Evolutionary conservation across 2,329 filamentous ascomycete species (phyloP).

Genomic region (Fusarium transvaalense): DNA sequence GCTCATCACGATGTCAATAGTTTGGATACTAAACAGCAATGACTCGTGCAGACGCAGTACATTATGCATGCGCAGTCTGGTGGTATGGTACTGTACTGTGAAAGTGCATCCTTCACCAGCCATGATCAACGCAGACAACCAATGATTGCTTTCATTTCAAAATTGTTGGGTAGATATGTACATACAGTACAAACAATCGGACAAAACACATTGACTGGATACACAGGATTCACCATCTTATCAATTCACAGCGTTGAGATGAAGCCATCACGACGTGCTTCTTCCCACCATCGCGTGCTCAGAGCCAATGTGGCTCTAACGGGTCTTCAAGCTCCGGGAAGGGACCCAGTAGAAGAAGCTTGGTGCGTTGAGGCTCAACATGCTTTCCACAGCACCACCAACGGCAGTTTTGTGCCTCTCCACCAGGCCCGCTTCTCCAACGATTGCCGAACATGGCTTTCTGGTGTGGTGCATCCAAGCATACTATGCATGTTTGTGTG

Average conservation of each 20-base stretch:
- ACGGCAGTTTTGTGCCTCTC: conserved; percentile 47
- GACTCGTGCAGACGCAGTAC: conserved; percentile 43
- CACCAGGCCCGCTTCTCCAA: conserved; percentile 50
- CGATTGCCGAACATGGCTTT: conserved; percentile 49
- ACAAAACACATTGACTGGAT: background rate
- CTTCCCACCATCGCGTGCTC: conserved; percentile 19
- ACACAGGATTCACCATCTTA: background rate
- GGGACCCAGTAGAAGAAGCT: conserved; percentile 45
- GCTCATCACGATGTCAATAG: conserved; percentile 39
- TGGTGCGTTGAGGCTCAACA: conserved; percentile 47
- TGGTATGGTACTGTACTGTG: no score
- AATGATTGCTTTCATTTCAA: background rate
- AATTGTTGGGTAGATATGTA: background rate
- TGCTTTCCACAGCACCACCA: conserved; percentile 44
- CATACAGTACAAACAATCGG: background rate
- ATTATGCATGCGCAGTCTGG: background rate
- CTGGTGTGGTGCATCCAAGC: conserved; percentile 34
- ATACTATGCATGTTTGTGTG: conserved; percentile 15
- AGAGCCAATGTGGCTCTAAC: conserved; percentile 42
- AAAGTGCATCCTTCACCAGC: conserved; percentile 22
- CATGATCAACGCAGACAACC: conserved; percentile 1
- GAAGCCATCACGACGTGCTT: conserved; percentile 44
- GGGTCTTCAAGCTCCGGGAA: conserved; percentile 44
- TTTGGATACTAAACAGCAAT: conserved; percentile 42
- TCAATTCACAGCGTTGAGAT: conserved; percentile 18